These are phyloP conservation scores for Dicorynia guianensis DNA, from an alignment of 306 rosid genomes.

Conservation along the genomic window DNA sequence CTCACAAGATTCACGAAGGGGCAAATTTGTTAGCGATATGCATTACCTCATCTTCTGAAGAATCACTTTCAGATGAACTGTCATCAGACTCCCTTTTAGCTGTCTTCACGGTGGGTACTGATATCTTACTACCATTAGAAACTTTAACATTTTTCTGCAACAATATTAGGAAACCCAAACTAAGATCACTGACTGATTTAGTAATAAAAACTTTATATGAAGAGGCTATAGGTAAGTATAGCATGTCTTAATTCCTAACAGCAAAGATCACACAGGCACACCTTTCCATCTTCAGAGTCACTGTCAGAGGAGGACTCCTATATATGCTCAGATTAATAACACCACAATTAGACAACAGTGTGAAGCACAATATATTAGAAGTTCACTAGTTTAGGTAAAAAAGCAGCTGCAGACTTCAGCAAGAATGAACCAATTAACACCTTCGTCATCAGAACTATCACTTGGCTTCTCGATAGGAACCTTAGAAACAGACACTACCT, in stretches of 20 bases:
- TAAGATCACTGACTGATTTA: background rate
- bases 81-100: slow-evolving; percentile 41
- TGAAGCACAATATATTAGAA: background rate
- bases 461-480: background rate
- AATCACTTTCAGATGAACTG: slow-evolving; percentile 51
- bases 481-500: slow-evolving; percentile 4
- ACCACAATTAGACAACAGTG: background rate
- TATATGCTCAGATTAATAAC: background rate
- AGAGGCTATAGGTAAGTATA: background rate
- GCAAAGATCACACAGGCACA: background rate
- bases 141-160: slow-evolving; percentile 36
- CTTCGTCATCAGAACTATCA: slow-evolving; percentile 47
- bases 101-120: slow-evolving; percentile 32
- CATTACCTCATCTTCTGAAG: slow-evolving; percentile 52
- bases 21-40: too few species aligned
- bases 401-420: background rate
- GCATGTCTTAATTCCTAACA: background rate
- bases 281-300: slow-evolving; percentile 18
- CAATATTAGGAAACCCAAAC: background rate
- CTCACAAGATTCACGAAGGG: background rate
- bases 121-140: slow-evolving; percentile 42
- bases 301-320: slow-evolving; percentile 19
- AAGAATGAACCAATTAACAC: slow-evolving; percentile 23
- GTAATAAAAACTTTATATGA: background rate
- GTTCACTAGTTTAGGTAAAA: background rate